Evolutionary conservation across 176 grass and related monocot genomes (phyloP), one percentile per base, ranked within the genome.

Genomic region (Triticum monococcum): DNA sequence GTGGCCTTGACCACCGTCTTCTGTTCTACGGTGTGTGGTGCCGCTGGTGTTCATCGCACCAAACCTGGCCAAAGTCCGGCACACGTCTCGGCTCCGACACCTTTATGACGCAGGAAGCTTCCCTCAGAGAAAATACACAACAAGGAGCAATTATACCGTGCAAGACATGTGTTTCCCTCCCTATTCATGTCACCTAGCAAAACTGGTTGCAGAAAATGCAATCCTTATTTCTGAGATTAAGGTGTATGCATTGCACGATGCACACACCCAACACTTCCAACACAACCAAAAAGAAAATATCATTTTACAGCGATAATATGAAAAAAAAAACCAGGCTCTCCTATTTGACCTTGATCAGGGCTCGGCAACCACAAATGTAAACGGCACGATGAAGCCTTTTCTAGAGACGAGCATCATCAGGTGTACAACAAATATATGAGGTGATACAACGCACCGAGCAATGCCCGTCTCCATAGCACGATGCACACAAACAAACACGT

Each of bases 1-100:
- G 72, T 17, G 60, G 33, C 71, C 40, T 86, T 90, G 83, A 86
- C 83, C 64, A 86, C 67, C 85, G 63, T 40, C 56, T n/a, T 38
- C 69, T 33, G 37, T 32, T 84, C 81, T 38, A 28, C 32, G n/a
- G 48, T 26, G 22, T 35, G 50, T 33, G 4, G 4, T 1, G 22
- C 30, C 65, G 17, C 6, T 3, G 8, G 14, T 13, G 11, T 14
- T 1, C 62, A n/a, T 30, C 28, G 22, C 40, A 43, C 45, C 80
- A 57, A 37, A 82, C 63, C 43, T 9, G n/a, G 13, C 30, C 64
- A 36, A 82, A 56, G 68, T 71, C 9, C 2, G 2, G 4, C 66
- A 68, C 38, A 37, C 76, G 9, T 68, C 63, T 24, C 43, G 9
- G 2, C 80, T 56, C 43, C 64, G 46, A 57, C 66, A 7, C 66